Conservation (phyloP, 192 early-diverging fungal species). For the Phycomyces blakesleeanus region DNA sequence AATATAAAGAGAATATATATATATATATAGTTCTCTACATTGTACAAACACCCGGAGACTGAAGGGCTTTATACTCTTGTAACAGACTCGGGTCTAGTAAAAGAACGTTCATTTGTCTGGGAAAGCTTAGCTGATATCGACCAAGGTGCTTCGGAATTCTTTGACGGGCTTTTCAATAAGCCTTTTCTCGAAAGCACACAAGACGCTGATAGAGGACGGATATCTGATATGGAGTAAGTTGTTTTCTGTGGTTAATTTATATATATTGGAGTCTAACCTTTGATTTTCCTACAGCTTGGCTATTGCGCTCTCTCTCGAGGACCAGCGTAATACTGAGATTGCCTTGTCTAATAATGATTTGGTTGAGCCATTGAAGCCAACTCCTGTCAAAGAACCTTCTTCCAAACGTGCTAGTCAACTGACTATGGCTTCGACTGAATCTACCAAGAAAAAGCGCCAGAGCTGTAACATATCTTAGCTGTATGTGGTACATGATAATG, state of each 20-base stretch:
- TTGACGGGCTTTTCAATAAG: constrained; percentile 51
- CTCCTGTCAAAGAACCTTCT: neutral
- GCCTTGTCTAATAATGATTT: neutral
- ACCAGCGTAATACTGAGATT: neutral
- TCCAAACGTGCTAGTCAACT: neutral
- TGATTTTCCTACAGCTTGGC: constrained; percentile 5
- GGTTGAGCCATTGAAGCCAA: too few species aligned
- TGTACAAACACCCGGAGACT: constrained; percentile 54
- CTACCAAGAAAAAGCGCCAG: neutral
- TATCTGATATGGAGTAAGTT: constrained; percentile 14
- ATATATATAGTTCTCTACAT: constrained; percentile 69
- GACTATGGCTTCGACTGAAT: neutral
- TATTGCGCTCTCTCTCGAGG: constrained; percentile 15
- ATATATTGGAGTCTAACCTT: neutral
- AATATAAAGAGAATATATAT: constrained; percentile 19
- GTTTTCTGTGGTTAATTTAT: neutral
- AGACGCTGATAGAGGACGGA: neutral
- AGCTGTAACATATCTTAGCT: neutral
- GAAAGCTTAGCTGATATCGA: constrained; percentile 66
- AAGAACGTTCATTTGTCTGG: constrained; percentile 67
- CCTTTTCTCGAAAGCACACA: constrained; percentile 11
- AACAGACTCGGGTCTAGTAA: constrained; percentile 66
- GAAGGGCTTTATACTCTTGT: constrained; percentile 59
- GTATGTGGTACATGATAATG: neutral
- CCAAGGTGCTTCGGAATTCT: constrained; percentile 57